These are phyloP conservation scores for Rhizoclosmatium globosum DNA, from an alignment of 192 early-diverging fungal species.

Conservation along the genomic window DNA sequence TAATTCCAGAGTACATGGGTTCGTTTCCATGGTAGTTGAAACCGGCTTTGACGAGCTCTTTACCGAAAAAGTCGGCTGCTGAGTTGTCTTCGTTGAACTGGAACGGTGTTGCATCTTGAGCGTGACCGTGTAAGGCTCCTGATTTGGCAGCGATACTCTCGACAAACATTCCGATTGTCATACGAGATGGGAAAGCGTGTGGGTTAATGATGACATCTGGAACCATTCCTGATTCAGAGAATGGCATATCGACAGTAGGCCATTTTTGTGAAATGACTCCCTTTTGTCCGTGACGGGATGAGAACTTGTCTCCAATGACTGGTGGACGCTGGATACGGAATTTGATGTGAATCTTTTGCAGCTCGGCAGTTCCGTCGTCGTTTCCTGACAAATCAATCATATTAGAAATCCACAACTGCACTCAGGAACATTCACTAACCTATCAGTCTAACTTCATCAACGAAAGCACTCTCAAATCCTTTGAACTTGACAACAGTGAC, in stretches of 20 bases:
- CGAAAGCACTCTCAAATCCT: constrained; percentile 85
- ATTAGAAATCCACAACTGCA: background rate
- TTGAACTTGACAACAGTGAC: constrained; percentile 86
- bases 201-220: constrained; percentile 99
- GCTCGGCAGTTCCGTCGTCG: constrained; percentile 72
- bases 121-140: constrained; percentile 91
- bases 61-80: constrained; percentile 96
- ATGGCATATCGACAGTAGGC: constrained; percentile 97
- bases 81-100: constrained; percentile 85
- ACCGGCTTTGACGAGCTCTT: constrained; percentile 88
- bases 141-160: constrained; percentile 96
- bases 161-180: constrained; percentile 99
- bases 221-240: constrained; percentile 94
- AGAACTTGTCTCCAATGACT: constrained; percentile 99
- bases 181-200: constrained; percentile 99
- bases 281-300: constrained; percentile 98
- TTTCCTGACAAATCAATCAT: constrained; percentile 50
- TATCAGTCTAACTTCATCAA: constrained; percentile 91
- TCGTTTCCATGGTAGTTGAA: constrained; percentile 99
- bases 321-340: constrained; percentile 94
- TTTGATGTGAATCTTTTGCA: constrained; percentile 91
- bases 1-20: constrained; percentile 97
- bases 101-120: constrained; percentile 95
- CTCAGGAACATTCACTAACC: constrained; percentile 31
- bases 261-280: constrained; percentile 99